Conservation (phyloP, 2,329 filamentous ascomycete species). For the Colletotrichum sp. region DNA sequence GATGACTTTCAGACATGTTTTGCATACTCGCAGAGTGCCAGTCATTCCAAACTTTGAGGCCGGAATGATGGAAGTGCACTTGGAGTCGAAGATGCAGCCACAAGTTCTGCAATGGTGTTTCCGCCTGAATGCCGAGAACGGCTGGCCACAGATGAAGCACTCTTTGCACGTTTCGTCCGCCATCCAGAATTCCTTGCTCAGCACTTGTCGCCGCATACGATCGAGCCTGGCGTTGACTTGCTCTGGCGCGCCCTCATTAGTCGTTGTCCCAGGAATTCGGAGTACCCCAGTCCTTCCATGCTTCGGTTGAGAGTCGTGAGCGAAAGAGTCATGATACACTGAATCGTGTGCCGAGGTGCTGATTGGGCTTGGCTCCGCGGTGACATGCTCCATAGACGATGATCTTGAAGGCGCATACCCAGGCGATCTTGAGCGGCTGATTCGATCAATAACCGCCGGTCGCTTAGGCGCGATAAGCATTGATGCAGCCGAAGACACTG, state of each 20-base stretch:
- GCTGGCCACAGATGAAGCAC: constrained; percentile 89
- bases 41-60: constrained; percentile 87
- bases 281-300: constrained; percentile 50
- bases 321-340: constrained; percentile 62
- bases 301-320: constrained; percentile 49
- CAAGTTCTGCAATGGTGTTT: constrained; percentile 97
- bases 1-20: constrained; percentile 89
- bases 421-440: constrained; percentile 51
- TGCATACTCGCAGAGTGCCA: constrained; percentile 87
- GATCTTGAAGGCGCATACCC: constrained; percentile 56
- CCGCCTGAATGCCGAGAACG: constrained; percentile 90
- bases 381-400: constrained; percentile 63
- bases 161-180: constrained; percentile 97
- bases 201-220: constrained; percentile 82
- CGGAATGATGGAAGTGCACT: constrained; percentile 91
- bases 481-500: constrained; percentile 40
- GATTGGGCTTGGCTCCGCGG: constrained; percentile 61
- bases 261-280: constrained; percentile 62
- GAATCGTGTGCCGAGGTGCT: constrained; percentile 64
- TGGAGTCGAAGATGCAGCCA: constrained; percentile 98
- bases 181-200: constrained; percentile 99
- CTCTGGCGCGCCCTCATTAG: constrained; percentile 62
- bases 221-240: constrained; percentile 66
- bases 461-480: constrained; percentile 45
- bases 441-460: constrained; percentile 61